Evolutionary conservation across 306 rosid genomes (phyloP).

Genomic region (Begonia loranthoides): DNA sequence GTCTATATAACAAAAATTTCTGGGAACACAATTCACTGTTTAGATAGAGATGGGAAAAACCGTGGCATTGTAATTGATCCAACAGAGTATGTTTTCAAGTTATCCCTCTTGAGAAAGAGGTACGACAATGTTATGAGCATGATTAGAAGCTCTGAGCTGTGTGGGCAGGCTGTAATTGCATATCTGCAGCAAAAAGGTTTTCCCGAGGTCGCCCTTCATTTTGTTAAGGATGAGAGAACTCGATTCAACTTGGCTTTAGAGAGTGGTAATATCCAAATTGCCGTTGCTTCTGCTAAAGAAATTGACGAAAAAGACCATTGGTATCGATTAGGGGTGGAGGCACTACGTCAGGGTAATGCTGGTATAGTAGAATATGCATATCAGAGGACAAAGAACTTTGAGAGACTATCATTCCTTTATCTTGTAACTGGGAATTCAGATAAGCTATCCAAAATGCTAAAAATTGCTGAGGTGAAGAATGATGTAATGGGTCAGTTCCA

Average conservation of each 20-base stretch:
- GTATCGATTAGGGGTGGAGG: constrained; percentile 75
- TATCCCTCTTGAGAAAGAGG: constrained; percentile 53
- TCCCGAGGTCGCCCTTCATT: constrained; percentile 89
- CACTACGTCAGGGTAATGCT: constrained; percentile 79
- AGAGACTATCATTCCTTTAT: constrained; percentile 70
- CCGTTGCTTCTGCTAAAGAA: constrained; percentile 84
- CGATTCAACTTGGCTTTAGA: constrained; percentile 80
- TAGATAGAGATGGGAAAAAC: constrained; percentile 87
- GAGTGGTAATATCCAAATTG: constrained; percentile 82
- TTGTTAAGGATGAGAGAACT: constrained; percentile 77
- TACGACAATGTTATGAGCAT: constrained; percentile 73
- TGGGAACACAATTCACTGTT: constrained; percentile 51
- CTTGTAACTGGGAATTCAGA: constrained; percentile 69
- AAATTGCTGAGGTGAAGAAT: constrained; percentile 81
- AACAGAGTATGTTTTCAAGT: constrained; percentile 68
- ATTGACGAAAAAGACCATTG: constrained; percentile 88
- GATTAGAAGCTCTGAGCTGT: constrained; percentile 77
- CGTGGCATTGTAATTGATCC: constrained; percentile 49
- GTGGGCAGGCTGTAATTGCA: constrained; percentile 86
- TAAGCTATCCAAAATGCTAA: constrained; percentile 77
- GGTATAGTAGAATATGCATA: constrained; percentile 84
- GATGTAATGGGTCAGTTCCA: constrained; percentile 94
- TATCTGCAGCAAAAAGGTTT: constrained; percentile 85
- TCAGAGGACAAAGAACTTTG: constrained; percentile 84
- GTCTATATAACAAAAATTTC: constrained; percentile 62